A percentile compares a stretch with the other conserved stretches of the same genome.
Evolutionary conservation across 495 filamentous ascomycete species (phyloP).

Genomic region (Penicillium pulvis): DNA sequence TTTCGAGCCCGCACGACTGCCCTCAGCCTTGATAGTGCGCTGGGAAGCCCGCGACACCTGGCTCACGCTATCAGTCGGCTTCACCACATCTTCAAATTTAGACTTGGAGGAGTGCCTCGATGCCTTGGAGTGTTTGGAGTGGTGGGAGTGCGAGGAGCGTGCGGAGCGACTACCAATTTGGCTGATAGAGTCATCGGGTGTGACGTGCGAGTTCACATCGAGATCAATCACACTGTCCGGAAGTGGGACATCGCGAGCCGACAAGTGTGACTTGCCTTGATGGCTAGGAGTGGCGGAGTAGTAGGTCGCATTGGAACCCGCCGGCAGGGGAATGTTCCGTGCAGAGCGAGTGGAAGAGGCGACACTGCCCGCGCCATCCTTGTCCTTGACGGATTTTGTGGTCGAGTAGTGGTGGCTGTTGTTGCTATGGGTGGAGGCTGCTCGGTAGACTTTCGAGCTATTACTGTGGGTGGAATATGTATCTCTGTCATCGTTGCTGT

Average conservation of each 20-base stretch:
- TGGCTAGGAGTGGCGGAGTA: slow-evolving; percentile 19
- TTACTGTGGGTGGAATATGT: slow-evolving; percentile 23
- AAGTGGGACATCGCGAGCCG: slow-evolving; percentile 45
- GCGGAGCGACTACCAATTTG: slow-evolving; percentile 33
- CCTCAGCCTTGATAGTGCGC: slow-evolving; percentile 40
- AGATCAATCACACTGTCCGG: slow-evolving; percentile 49
- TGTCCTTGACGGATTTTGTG: slow-evolving; percentile 7
- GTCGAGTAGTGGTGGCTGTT: slow-evolving; percentile 16
- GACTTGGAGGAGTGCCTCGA: slow-evolving; percentile 24
- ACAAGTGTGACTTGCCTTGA: slow-evolving; percentile 29
- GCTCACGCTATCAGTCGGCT: slow-evolving; percentile 68
- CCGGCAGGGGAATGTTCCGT: slow-evolving; percentile 34
- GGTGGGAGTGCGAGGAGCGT: slow-evolving; percentile 30
- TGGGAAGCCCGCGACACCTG: slow-evolving; percentile 52
- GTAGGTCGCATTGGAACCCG: slow-evolving; percentile 20
- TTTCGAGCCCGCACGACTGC: slow-evolving; percentile 31
- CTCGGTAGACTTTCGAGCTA: slow-evolving; percentile 21
- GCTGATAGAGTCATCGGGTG: slow-evolving; percentile 43
- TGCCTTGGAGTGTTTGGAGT: slow-evolving; percentile 33
- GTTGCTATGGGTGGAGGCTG: slow-evolving; percentile 12
- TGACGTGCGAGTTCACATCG: slow-evolving; percentile 38
- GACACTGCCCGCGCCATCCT: slow-evolving; percentile 20
- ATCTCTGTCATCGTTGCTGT: slow-evolving; percentile 25
- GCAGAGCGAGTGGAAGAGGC: slow-evolving; percentile 34
- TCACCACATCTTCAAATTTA: slow-evolving; percentile 47